Evolutionary conservation across 495 filamentous ascomycete species (phyloP).

Genomic region (Rusavskia elegans): DNA sequence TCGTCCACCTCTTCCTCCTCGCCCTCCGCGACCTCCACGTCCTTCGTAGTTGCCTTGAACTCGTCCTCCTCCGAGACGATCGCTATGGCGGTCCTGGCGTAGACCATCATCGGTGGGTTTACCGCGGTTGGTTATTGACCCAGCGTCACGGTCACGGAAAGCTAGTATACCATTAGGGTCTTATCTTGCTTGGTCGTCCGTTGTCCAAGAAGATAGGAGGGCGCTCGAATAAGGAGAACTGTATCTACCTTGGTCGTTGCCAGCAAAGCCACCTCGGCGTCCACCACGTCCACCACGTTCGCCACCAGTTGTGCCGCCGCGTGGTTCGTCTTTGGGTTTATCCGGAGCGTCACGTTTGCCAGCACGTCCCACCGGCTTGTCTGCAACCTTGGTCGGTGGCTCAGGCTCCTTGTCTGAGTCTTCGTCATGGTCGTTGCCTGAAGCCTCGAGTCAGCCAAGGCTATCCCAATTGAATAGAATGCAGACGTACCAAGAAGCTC

Average conservation of each 20-base stretch:
- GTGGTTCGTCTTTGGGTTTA: constrained; percentile 39
- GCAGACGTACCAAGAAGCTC: constrained; percentile 65
- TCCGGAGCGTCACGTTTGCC: constrained; percentile 82
- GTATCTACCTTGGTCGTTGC: constrained; percentile 80
- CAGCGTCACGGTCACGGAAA: constrained; percentile 82
- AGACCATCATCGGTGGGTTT: constrained; percentile 59
- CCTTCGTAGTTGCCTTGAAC: constrained; percentile 33
- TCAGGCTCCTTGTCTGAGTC: constrained; percentile 62
- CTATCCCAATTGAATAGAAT: no score
- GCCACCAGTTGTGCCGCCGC: constrained; percentile 26
- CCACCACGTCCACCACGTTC: constrained; percentile 34
- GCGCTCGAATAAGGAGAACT: neutral
- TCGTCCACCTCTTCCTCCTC: constrained; percentile 36
- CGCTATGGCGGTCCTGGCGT: constrained; percentile 29
- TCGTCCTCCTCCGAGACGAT: constrained; percentile 21
- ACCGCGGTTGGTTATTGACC: constrained; percentile 64
- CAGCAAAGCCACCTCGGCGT: constrained; percentile 38
- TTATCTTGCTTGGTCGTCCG: constrained; percentile 6
- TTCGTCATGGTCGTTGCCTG: constrained; percentile 81
- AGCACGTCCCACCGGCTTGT: constrained; percentile 61
- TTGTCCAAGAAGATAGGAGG: neutral
- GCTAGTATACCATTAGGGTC: constrained; percentile 30
- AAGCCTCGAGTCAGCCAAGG: constrained; percentile 11
- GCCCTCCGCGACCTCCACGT: constrained; percentile 38
- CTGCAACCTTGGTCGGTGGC: constrained; percentile 70